Base-by-base conservation (phyloP, 176 grass and related monocot species). In the Luzula sylvatica region DNA sequence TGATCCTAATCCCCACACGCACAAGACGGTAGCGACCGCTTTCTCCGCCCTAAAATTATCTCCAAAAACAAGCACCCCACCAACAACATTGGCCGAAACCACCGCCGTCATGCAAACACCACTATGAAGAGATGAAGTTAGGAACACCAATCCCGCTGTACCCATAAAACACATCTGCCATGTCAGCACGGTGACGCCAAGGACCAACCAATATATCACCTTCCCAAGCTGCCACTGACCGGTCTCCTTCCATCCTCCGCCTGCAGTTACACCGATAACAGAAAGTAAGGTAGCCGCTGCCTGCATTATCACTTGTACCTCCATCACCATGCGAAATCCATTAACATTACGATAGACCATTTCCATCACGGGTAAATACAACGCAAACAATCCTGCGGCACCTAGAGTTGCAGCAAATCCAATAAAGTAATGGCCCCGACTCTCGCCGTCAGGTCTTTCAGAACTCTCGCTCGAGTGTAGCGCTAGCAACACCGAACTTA, bases 161-260 rank as follows among this genome's bases (percentile, higher is more conserved):
- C 85, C 85, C 92, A 96, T 96, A 72, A 96, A 96, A 44, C 84
- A 86, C 13, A 87, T 60, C 74, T 96, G 92, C 92, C 92, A 96
- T 20, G 75, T 79, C 17, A 86, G 32, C 3, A 82, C 75, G n/a
- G 68, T 68, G 3, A 72, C 55, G 5, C 4, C 18, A 35, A 96
- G 66, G 38, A 75, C 71, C 11, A 21, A 44, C 81, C 85, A 96
- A 69, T 96, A 96, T 19, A 56, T 7, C 0, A 66, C 51, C 11
- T 50, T 0, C 15, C 74, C 67, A 14, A 77, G 66, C 50, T 80
- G 46, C 77, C 75, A 94, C 2, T 17, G 17, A 16, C 28, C 65
- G 8, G 59, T 65, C 48, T 52, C 77, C 11, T 51, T 43, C 35
- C 68, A 68, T 5, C 83, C 76, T 0, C 70, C 73, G 8, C 29